phyloP scores from a whole-genome alignment of 495 filamentous ascomycete genomes.

The Podospora pseudopauciseta region DNA sequence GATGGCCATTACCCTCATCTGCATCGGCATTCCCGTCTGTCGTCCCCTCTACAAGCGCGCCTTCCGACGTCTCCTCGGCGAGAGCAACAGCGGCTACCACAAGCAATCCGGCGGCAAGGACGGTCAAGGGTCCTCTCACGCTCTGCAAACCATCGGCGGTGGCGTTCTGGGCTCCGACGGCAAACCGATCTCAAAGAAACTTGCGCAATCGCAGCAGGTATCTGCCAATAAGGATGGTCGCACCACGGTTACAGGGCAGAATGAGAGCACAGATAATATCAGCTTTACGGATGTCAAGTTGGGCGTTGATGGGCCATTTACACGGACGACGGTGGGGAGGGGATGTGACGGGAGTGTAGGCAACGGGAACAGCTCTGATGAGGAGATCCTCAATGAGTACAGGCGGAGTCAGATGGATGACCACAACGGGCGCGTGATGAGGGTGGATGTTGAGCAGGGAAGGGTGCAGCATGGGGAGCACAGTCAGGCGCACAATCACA shows the following conservation, averaged over 20 bases:
- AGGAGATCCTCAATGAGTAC: constrained; percentile 15
- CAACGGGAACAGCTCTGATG: constrained; percentile 7
- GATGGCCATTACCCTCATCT: constrained; percentile 26
- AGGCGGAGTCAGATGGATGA: constrained; percentile 1
- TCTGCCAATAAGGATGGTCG: background rate
- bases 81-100: constrained; percentile 9
- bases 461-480: background rate
- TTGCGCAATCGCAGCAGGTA: background rate
- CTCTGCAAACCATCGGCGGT: constrained; percentile 17
- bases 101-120: constrained; percentile 13
- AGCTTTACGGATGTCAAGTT: constrained; percentile 16
- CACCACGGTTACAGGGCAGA: background rate
- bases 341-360: background rate
- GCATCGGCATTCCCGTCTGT: constrained; percentile 20
- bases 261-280: constrained; percentile 3
- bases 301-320: constrained; percentile 14
- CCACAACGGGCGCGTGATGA: background rate
- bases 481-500: background rate
- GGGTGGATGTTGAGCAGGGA: background rate
- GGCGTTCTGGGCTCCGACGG: constrained; percentile 13
- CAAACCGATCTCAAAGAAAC: constrained; percentile 10
- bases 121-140: constrained; percentile 5
- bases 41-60: constrained; percentile 16
- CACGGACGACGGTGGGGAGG: constrained; percentile 10
- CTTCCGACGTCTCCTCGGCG: constrained; percentile 15